Percentiles rank a stretch among this genome's conserved stretches.
Evolutionary conservation across 2,329 filamentous ascomycete genomes (phyloP).

Genomic region (Cytospora chrysosperma): DNA sequence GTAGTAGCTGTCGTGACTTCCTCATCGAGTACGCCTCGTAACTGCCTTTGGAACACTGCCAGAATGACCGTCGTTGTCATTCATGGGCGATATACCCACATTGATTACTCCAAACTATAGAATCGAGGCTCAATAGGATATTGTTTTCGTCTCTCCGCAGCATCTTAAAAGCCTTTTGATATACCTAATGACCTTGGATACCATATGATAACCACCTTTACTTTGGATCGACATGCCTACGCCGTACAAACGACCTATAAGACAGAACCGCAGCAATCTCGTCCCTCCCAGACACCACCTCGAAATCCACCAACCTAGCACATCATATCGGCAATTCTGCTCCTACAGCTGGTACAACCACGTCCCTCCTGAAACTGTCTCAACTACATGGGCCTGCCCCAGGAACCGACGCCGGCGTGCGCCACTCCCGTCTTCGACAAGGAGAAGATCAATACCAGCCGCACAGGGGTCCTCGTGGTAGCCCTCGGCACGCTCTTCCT

Average conservation of each 20-base stretch:
- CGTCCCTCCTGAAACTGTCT: background rate
- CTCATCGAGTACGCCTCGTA: background rate
- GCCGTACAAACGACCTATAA: slow-evolving; percentile 1
- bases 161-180: background rate
- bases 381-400: background rate
- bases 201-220: background rate
- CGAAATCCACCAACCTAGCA: background rate
- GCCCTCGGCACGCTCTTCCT: slow-evolving; percentile 35
- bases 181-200: background rate
- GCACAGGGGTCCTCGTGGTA: slow-evolving; percentile 37
- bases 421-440: slow-evolving; percentile 1
- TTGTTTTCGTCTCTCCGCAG: background rate
- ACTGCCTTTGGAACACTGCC: background rate
- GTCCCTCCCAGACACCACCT: background rate
- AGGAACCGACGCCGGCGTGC: background rate
- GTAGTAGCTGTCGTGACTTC: background rate
- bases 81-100: background rate
- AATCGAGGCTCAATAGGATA: background rate
- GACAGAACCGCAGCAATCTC: background rate
- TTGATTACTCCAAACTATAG: background rate
- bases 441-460: slow-evolving; percentile 28
- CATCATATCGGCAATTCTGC: background rate
- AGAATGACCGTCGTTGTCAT: background rate
- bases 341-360: background rate
- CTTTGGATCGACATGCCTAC: slow-evolving; percentile 10